Conservation (phyloP, 2,329 filamentous ascomycete genomes). For the Calonectria honghensis region DNA sequence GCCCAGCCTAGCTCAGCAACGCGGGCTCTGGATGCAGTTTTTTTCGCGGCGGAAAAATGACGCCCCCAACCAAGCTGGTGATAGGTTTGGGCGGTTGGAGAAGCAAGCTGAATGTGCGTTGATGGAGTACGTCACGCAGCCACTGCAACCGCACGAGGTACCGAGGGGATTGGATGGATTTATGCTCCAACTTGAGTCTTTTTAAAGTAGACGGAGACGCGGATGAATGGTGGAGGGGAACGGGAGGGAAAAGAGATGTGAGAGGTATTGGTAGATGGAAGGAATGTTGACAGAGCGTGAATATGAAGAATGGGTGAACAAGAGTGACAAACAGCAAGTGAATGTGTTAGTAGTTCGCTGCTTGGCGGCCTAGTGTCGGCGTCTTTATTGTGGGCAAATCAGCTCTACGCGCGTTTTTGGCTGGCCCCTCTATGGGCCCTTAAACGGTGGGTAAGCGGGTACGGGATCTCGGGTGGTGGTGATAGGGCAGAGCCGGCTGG, state of each 20-base stretch:
- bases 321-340: constrained; percentile 9
- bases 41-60: constrained; percentile 1
- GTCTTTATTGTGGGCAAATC: constrained; percentile 31
- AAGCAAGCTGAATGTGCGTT: constrained; percentile 16
- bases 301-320: constrained; percentile 24
- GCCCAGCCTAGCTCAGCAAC: constrained; percentile 12
- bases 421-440: constrained; percentile 14
- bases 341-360: constrained; percentile 17
- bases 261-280: background rate
- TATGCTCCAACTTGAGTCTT: background rate
- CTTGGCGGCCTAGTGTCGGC: constrained; percentile 34
- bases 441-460: constrained; percentile 24
- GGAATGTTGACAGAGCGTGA: constrained; percentile 11
- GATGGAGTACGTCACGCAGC: constrained; percentile 16
- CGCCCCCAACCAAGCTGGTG: background rate
- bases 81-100: background rate
- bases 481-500: constrained; percentile 25
- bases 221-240: background rate
- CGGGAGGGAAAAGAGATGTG: constrained; percentile 12
- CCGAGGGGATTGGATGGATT: background rate
- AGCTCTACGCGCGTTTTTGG: constrained; percentile 17
- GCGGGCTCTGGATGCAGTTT: constrained; percentile 9
- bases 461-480: constrained; percentile 14
- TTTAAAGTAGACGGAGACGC: background rate
- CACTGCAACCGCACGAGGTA: background rate